Conservation (phyloP, 164 flowering plant species). For the Houttuynia cordata region DNA sequence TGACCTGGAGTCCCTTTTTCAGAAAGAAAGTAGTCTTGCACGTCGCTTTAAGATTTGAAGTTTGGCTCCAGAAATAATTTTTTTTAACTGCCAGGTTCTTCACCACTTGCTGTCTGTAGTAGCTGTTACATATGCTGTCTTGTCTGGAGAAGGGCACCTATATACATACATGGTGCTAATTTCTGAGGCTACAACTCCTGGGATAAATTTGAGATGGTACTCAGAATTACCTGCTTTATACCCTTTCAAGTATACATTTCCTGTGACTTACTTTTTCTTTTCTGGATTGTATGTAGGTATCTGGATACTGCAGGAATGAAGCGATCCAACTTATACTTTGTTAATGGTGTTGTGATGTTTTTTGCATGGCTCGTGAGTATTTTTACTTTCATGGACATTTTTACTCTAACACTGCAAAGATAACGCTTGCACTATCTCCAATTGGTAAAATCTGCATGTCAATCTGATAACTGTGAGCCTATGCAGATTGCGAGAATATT, state of each 20-base stretch:
- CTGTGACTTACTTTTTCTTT: not conserved
- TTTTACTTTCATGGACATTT: not conserved
- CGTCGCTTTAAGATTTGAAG: too few relatives aligned
- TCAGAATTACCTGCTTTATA: not conserved
- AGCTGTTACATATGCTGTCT: slow-evolving; percentile 76
- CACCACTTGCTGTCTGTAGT: slow-evolving; percentile 75
- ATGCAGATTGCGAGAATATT: slow-evolving; percentile 84
- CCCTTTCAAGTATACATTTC: not conserved
- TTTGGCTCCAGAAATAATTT: not conserved
- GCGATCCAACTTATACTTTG: slow-evolving; percentile 65
- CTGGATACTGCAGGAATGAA: slow-evolving; percentile 89
- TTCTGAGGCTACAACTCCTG: slow-evolving; percentile 92
- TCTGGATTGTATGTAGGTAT: slow-evolving; percentile 34
- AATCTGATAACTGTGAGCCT: not conserved
- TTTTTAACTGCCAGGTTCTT: slow-evolving; percentile 48
- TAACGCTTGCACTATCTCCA: too few relatives aligned
- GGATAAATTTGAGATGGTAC: slow-evolving; percentile 89
- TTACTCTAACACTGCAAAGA: not conserved
- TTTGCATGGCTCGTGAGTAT: slow-evolving; percentile 82
- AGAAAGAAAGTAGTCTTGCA: too few relatives aligned
- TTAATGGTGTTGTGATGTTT: slow-evolving; percentile 78
- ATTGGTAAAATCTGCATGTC: not conserved
- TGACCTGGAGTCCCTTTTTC: not conserved
- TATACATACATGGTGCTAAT: slow-evolving; percentile 90
- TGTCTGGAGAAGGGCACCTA: slow-evolving; percentile 80